Conservation (phyloP, 331 rosid species). For the Quercus phellos region DNA sequence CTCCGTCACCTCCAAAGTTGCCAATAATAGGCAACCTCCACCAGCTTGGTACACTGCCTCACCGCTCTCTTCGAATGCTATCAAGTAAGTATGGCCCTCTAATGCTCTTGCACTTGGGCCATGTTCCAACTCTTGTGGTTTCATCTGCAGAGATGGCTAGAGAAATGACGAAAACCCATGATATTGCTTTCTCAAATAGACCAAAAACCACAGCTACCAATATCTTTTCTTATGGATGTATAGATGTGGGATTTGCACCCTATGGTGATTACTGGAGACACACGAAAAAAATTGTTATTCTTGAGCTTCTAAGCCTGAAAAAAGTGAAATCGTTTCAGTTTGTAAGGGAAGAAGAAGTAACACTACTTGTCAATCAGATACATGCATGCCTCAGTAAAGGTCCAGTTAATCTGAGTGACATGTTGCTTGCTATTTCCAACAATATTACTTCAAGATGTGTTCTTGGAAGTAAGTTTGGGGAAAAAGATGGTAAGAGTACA, state of each 20-base stretch:
- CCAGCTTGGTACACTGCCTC: slow-evolving; percentile 25
- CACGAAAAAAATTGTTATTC: slow-evolving; percentile 13
- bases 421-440: slow-evolving; percentile 3
- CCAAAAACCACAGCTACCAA: slow-evolving; percentile 11
- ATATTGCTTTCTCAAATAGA: slow-evolving; percentile 17
- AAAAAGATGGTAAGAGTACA: background rate
- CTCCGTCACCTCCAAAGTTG: slow-evolving; percentile 27
- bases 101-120: slow-evolving; percentile 22
- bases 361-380: background rate
- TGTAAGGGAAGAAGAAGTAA: slow-evolving; percentile 31
- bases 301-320: slow-evolving; percentile 21
- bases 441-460: slow-evolving; percentile 13
- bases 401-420: slow-evolving; percentile 7
- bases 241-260: slow-evolving; percentile 14
- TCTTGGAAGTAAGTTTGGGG: slow-evolving; percentile 22
- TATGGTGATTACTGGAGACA: slow-evolving; percentile 35
- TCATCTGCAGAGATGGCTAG: slow-evolving; percentile 20
- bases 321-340: slow-evolving; percentile 16
- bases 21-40: slow-evolving; percentile 35
- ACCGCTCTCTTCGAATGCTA: slow-evolving; percentile 23
- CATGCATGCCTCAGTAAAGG: background rate
- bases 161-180: slow-evolving; percentile 21
- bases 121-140: slow-evolving; percentile 12
- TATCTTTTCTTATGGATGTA: slow-evolving; percentile 10
- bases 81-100: slow-evolving; percentile 25